These are phyloP conservation scores for Camellia japonica DNA, from an alignment of 148 eudicot genomes.

Conservation along the genomic window DNA sequence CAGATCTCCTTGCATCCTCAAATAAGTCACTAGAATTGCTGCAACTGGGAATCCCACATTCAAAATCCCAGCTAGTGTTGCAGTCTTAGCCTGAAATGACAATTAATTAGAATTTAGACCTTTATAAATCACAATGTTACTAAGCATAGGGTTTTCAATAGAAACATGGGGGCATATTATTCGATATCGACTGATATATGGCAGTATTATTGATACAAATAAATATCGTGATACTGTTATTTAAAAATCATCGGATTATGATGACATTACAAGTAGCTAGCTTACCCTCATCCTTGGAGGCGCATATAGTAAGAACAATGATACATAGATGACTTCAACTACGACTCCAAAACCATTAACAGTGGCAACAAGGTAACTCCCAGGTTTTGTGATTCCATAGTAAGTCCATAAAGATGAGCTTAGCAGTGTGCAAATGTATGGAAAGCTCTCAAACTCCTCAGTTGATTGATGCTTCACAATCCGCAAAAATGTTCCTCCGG, in stretches of 20 bases:
- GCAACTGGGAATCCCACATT: constrained; percentile 33
- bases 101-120: no score
- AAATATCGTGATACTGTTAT: no score
- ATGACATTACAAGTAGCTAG: no score
- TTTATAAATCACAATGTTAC: no score
- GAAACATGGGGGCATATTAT: no score
- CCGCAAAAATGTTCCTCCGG: constrained; percentile 48
- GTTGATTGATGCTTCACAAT: constrained; percentile 23
- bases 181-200: no score
- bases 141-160: no score
- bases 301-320: no score
- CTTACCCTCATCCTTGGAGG: no score
- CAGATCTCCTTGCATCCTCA: constrained; percentile 28
- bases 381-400: constrained; percentile 46
- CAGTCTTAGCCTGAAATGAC: constrained; percentile 38
- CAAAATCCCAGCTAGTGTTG: constrained; percentile 26
- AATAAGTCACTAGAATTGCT: constrained; percentile 28
- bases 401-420: constrained; percentile 52
- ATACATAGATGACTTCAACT: no score
- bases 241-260: no score
- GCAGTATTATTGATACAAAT: no score
- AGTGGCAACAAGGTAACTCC: constrained; percentile 40
- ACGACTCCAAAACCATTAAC: constrained; percentile 32
- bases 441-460: constrained; percentile 50
- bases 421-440: constrained; percentile 47